Percentiles rank a stretch among this genome's conserved stretches.
phyloP scores from a whole-genome alignment of 305 asterid genomes.

The Fraxinus nigra region DNA sequence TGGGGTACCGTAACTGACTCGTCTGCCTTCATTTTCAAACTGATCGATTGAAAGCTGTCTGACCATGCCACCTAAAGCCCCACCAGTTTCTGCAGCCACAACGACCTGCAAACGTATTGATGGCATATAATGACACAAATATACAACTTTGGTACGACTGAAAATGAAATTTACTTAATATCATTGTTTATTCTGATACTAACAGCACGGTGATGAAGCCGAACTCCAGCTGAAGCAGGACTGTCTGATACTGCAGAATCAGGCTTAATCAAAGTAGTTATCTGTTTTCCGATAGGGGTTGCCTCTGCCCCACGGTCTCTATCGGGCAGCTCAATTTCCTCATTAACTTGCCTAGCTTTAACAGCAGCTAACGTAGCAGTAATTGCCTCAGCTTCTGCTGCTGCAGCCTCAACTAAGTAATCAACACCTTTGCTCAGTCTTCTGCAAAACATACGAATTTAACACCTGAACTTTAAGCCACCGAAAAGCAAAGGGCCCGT shows the following conservation, averaged over 20 bases:
- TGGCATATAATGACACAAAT: conserved; percentile 22
- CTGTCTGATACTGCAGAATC: conserved; percentile 55
- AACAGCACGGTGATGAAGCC: conserved; percentile 99
- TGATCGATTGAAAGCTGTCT: conserved; percentile 96
- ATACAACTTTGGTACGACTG: conserved; percentile 4
- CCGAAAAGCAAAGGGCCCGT: not conserved
- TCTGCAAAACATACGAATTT: conserved; percentile 38
- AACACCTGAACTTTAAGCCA: conserved; percentile 20
- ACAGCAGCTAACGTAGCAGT: conserved; percentile 90
- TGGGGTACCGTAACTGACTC: conserved; percentile 95
- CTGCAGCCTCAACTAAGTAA: conserved; percentile 92
- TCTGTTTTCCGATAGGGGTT: conserved; percentile 86
- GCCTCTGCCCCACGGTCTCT: conserved; percentile 96
- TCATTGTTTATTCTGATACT: conserved; percentile 36
- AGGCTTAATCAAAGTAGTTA: conserved; percentile 66
- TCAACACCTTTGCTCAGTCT: conserved; percentile 82
- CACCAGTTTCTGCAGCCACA: conserved; percentile 96
- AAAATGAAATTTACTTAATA: conserved; percentile 1
- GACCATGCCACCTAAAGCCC: conserved; percentile 97
- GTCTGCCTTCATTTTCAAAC: conserved; percentile 94
- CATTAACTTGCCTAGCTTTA: conserved; percentile 85
- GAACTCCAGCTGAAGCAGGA: conserved; percentile 74
- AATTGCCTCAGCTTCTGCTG: conserved; percentile 98
- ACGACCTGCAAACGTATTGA: conserved; percentile 65
- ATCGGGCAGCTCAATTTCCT: conserved; percentile 83